Evolutionary conservation across 768 basidiomycete species (phyloP).

Genomic region (Lyophyllum decastes): DNA sequence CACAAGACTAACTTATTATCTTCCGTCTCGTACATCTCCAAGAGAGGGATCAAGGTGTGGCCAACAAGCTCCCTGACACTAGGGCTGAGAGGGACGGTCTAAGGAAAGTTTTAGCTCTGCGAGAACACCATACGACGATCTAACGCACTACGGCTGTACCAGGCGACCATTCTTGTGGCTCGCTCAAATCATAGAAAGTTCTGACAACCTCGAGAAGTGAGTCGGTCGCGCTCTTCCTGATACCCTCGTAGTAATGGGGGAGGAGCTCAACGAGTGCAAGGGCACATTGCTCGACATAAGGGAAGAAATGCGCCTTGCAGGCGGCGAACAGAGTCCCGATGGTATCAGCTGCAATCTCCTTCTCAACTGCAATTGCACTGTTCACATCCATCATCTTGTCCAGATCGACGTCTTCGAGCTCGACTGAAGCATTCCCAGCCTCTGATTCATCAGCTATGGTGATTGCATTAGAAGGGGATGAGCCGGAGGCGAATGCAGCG

Average conservation of each 20-base stretch:
- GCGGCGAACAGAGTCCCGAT: conserved; percentile 88
- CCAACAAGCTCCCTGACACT: conserved; percentile 80
- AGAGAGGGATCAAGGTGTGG: conserved; percentile 69
- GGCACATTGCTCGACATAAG: conserved; percentile 83
- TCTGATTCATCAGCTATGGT: conserved; percentile 56
- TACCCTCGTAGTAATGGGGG: conserved; percentile 95
- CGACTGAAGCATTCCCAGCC: conserved; percentile 54
- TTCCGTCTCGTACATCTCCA: conserved; percentile 91
- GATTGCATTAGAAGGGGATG: conserved; percentile 72
- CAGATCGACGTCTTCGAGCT: conserved; percentile 78
- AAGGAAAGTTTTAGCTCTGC: conserved; percentile 3
- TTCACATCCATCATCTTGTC: conserved; percentile 92
- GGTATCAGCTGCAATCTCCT: conserved; percentile 97
- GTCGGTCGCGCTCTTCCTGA: conserved; percentile 89
- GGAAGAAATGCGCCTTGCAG: conserved; percentile 83
- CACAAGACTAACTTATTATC: conserved; percentile 86
- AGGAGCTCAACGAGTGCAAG: conserved; percentile 79
- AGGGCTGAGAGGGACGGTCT: conserved; percentile 54
- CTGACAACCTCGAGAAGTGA: conserved; percentile 87
- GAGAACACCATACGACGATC: not conserved
- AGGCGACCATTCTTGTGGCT: conserved; percentile 81
- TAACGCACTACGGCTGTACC: conserved; percentile 63
- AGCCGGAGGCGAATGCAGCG: conserved; percentile 71
- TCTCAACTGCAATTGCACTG: conserved; percentile 96
- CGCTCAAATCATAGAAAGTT: conserved; percentile 88